Base-by-base conservation (phyloP, 2,329 filamentous ascomycete genomes). In the Colletotrichum spaethianum region DNA sequence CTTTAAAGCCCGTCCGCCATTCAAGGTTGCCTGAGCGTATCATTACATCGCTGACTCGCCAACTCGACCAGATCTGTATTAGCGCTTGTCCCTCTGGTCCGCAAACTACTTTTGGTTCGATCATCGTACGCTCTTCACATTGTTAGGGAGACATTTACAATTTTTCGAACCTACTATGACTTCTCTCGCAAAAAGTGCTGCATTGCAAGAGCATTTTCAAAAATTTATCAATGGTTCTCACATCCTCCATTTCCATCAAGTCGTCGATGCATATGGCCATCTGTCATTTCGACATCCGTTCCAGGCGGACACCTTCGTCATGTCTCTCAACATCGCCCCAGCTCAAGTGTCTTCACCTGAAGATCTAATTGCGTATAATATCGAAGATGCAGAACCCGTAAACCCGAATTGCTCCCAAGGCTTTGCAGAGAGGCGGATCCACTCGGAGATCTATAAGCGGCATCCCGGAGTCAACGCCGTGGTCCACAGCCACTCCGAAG, bases 241-340 rank as follows among this genome's bases (percentile, higher is more conserved):
- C 75, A 89, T 89, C 62, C 84, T 90, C 1, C 85, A 89, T 76
- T 76, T 86, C 67, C 80, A 89, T 60, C 80, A 80, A 57, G 81
- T 89, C 9, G 76, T 90, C 44, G 88, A 89, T 69, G 87, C 85
- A 0, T 90, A 86, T 75, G 87, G 88, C 23, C 88, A 90, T 74
- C 80, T 90, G 16, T 88, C 87, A 2, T 80, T 88, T 26, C 83
- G 88, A 7, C 84, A 87, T 67, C 87, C 87, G 0, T 64, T 77
- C 44, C 83, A 87, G 12, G 76, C 82, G 1, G 77, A 82, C 3
- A 79, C 81, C 57, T 89, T 87, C 77, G 81, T 89, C 70, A 85
- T 89, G 81, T 84, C 85, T 18, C 80, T 80, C 36, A 83, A 83
- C 68, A 76, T 84, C 33, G 83, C 87, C 5, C 86, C 87, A 2